phyloP scores from a whole-genome alignment of 306 rosid genomes.

The Hylodesmum podocarpum region DNA sequence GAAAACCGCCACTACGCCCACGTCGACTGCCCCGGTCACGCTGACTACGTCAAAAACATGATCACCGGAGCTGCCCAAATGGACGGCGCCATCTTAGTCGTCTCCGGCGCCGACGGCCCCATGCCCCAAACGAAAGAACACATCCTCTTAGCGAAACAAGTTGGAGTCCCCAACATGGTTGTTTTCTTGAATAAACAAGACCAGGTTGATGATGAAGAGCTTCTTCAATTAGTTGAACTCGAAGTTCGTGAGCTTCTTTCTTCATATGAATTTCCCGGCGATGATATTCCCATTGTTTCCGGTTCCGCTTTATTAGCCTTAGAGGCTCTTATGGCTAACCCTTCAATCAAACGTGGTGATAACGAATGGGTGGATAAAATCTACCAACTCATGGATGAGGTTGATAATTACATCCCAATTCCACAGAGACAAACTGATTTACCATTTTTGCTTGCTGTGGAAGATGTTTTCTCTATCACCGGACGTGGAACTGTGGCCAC shows the following conservation, averaged over 20 bases:
- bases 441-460: constrained; percentile 79
- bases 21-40: constrained; percentile 88
- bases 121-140: constrained; percentile 91
- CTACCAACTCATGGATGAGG: constrained; percentile 69
- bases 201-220: constrained; percentile 89
- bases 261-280: constrained; percentile 85
- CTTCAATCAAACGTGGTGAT: constrained; percentile 59
- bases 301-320: constrained; percentile 82
- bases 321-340: constrained; percentile 74
- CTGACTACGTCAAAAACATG: constrained; percentile 81
- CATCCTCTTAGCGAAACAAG: constrained; percentile 76
- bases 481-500: constrained; percentile 96
- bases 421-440: constrained; percentile 76
- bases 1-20: constrained; percentile 83
- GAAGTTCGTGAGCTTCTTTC: constrained; percentile 80
- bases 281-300: constrained; percentile 70
- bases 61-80: constrained; percentile 89
- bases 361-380: constrained; percentile 86
- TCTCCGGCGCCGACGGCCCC: constrained; percentile 81
- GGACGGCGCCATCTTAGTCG: constrained; percentile 79
- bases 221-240: constrained; percentile 70
- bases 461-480: constrained; percentile 80
- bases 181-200: constrained; percentile 81
- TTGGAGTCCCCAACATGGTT: constrained; percentile 85
- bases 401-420: constrained; percentile 75